A percentile compares a stretch with the other conserved stretches of the same genome.
Conservation (phyloP, 2,329 filamentous ascomycete species). For the Albophoma yamanashiensis region DNA sequence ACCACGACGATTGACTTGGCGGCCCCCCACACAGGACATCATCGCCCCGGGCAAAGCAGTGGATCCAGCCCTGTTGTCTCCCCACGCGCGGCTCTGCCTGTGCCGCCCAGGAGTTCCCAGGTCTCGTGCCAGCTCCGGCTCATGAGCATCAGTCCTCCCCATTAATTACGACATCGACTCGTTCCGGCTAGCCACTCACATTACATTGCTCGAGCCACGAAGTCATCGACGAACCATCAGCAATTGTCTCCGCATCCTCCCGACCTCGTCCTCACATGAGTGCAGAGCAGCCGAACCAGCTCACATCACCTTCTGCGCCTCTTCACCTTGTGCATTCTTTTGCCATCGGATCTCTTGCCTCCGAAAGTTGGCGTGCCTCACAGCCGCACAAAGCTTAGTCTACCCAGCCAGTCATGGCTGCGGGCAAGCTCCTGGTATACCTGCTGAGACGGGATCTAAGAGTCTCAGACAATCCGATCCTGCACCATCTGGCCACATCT, state of each 20-base stretch:
- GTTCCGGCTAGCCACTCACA: background rate
- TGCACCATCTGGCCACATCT: constrained; percentile 44
- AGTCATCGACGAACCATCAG: background rate
- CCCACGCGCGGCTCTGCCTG: background rate
- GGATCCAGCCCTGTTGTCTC: background rate
- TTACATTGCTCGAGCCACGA: background rate
- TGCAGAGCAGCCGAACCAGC: background rate
- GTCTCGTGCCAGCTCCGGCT: background rate
- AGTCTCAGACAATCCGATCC: constrained; percentile 62
- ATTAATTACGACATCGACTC: constrained; percentile 6
- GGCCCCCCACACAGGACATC: background rate
- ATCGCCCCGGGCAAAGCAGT: background rate
- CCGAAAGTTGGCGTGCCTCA: background rate
- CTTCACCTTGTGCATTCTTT: background rate
- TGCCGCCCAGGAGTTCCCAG: background rate
- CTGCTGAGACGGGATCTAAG: constrained; percentile 64
- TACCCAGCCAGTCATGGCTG: constrained; percentile 16
- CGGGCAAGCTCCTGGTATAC: constrained; percentile 52
- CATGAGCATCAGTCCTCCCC: background rate
- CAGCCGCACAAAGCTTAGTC: background rate
- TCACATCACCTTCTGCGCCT: background rate
- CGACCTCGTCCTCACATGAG: background rate
- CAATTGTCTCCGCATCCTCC: background rate
- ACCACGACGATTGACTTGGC: background rate
- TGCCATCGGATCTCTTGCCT: background rate